A percentile compares a stretch with the other conserved stretches of the same genome.
Conservation (phyloP, 2,329 filamentous ascomycete species). For the Beauveria australis region DNA sequence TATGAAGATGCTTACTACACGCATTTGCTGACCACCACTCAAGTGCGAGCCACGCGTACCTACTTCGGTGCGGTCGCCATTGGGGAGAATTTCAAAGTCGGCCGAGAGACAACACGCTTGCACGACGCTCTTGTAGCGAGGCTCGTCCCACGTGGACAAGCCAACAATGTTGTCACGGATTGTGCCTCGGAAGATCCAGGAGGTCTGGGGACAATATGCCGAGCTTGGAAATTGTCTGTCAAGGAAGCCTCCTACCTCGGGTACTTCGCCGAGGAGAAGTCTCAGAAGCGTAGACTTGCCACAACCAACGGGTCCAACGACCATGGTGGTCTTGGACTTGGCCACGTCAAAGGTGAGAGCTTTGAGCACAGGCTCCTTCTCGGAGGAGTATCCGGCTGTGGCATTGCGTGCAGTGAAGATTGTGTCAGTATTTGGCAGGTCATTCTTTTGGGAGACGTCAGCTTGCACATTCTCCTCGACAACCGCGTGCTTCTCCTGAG, state of each 20-base stretch:
- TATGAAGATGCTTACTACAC: constrained; percentile 15
- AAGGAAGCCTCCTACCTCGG: constrained; percentile 12
- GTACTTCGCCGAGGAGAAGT: constrained; percentile 18
- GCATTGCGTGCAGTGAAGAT: constrained; percentile 2
- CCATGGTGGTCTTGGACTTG: constrained; percentile 16
- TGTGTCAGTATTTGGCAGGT: not conserved
- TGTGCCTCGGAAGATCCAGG: constrained; percentile 19
- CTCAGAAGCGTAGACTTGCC: constrained; percentile 19
- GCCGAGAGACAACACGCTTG: constrained; percentile 14
- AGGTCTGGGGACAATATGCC: constrained; percentile 19
- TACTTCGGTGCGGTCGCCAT: constrained; percentile 17
- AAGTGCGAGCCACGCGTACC: constrained; percentile 18
- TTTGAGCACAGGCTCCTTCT: constrained; percentile 3
- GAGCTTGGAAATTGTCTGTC: constrained; percentile 10
- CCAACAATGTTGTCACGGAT: constrained; percentile 20
- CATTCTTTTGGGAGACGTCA: not conserved
- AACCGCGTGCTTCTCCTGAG: not conserved
- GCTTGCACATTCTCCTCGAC: not conserved
- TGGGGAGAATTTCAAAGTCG: constrained; percentile 16
- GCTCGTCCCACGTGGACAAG: constrained; percentile 12
- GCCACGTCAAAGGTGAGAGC: constrained; percentile 12
- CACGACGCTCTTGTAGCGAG: constrained; percentile 17
- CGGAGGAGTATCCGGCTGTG: constrained; percentile 11
- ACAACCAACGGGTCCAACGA: constrained; percentile 17
- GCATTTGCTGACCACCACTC: constrained; percentile 21